Evolutionary conservation across 2,329 filamentous ascomycete species (phyloP).

Genomic region (Atkinsonella texensis): DNA sequence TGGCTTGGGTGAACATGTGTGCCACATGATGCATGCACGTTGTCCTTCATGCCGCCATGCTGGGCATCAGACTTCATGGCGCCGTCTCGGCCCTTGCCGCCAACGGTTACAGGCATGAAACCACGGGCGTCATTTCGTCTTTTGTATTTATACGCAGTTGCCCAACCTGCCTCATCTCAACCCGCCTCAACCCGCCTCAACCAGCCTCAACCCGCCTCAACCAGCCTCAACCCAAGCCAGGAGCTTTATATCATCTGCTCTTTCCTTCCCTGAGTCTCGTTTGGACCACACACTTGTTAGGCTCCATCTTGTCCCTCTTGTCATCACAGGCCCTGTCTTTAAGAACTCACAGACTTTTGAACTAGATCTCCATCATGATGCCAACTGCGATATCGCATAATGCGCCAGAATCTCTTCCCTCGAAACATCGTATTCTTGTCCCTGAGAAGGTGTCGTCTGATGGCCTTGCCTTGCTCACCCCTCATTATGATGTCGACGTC

Average conservation of each 20-base stretch:
- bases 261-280: background rate
- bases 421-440: slow-evolving; percentile 47
- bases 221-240: background rate
- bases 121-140: background rate
- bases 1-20: no score
- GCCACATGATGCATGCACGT: no score
- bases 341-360: background rate
- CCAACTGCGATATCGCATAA: slow-evolving; percentile 13
- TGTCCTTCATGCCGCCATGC: no score
- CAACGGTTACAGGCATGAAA: background rate
- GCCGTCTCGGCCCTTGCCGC: background rate
- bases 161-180: background rate
- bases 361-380: slow-evolving; percentile 12
- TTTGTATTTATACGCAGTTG: background rate
- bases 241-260: background rate
- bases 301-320: no score
- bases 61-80: background rate
- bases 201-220: background rate
- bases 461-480: slow-evolving; percentile 56
- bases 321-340: background rate
- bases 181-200: no score
- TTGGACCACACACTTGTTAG: no score
- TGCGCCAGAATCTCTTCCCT: slow-evolving; percentile 3
- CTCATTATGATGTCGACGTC: slow-evolving; percentile 58
- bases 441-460: slow-evolving; percentile 74